A percentile compares a stretch with the other conserved stretches of the same genome.
phyloP scores from a whole-genome alignment of 345 rosid species.

The Eutrema japonicum region DNA sequence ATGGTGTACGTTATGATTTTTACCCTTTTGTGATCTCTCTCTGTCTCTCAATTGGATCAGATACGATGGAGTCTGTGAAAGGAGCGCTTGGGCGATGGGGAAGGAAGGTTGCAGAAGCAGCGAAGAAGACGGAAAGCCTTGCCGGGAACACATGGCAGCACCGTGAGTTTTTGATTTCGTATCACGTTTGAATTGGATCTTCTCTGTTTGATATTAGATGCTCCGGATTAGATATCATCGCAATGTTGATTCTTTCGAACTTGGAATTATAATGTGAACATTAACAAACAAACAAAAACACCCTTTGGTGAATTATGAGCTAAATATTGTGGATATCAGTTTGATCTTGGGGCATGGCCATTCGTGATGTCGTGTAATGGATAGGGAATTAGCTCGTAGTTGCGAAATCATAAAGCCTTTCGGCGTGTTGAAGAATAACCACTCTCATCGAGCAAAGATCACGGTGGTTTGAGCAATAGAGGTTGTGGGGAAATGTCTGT shows the following conservation, averaged over 20 bases:
- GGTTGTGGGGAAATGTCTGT: not conserved
- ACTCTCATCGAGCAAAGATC: not conserved
- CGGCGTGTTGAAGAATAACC: not conserved
- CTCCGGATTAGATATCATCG: not conserved
- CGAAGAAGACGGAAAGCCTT: constrained; percentile 68
- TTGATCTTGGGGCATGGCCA: not conserved
- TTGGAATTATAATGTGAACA: not conserved
- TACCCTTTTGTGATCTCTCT: constrained; percentile 1
- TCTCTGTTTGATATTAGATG: not conserved
- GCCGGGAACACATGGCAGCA: constrained; percentile 63
- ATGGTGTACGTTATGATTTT: constrained; percentile 3
- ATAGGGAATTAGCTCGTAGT: not conserved
- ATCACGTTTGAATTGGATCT: not conserved
- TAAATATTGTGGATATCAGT: not conserved
- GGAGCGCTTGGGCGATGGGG: constrained; percentile 66
- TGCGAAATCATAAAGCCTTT: not conserved
- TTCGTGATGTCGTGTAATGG: not conserved
- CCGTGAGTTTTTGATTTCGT: constrained; percentile 13
- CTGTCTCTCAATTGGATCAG: constrained; percentile 44
- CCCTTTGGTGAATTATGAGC: not conserved
- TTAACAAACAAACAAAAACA: not conserved
- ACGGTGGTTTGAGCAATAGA: not conserved
- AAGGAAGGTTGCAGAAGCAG: constrained; percentile 60
- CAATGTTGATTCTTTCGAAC: not conserved
- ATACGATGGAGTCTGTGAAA: constrained; percentile 56